These are phyloP conservation scores for Lathyrus oleraceus DNA, from an alignment of 306 rosid species.

Conservation along the genomic window DNA sequence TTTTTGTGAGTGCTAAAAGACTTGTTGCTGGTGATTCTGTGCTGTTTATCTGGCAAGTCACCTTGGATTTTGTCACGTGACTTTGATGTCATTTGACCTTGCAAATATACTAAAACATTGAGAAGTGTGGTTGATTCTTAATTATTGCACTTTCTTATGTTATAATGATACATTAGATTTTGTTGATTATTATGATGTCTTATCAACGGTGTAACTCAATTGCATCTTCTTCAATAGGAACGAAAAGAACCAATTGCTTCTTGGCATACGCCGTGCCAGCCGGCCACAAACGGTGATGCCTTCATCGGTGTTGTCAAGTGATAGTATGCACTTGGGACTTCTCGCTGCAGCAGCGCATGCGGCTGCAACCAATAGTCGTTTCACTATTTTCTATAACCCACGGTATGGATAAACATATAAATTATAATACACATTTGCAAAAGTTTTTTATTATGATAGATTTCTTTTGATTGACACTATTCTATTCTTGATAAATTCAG, in stretches of 20 bases:
- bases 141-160: neutral
- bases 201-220: slow-evolving; percentile 19
- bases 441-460: neutral
- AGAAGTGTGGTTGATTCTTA: neutral
- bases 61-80: neutral
- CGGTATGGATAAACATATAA: slow-evolving; percentile 47
- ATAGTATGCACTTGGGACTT: slow-evolving; percentile 99
- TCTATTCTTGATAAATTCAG: slow-evolving; percentile 44
- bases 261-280: slow-evolving; percentile 88
- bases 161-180: neutral
- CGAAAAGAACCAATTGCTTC: slow-evolving; percentile 89
- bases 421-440: neutral
- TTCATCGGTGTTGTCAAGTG: slow-evolving; percentile 95
- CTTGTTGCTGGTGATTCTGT: slow-evolving; percentile 97
- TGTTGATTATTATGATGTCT: neutral
- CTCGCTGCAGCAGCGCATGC: slow-evolving; percentile 99
- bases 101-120: neutral
- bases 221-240: slow-evolving; percentile 56
- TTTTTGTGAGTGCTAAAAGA: slow-evolving; percentile 95
- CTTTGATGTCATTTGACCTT: neutral
- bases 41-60: slow-evolving; percentile 85
- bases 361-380: slow-evolving; percentile 94
- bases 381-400: slow-evolving; percentile 95
- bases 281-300: slow-evolving; percentile 98
- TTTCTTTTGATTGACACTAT: slow-evolving; percentile 24